Evolutionary conservation across 495 filamentous ascomycete species (phyloP).

Genomic region (Penicillium pulvis): DNA sequence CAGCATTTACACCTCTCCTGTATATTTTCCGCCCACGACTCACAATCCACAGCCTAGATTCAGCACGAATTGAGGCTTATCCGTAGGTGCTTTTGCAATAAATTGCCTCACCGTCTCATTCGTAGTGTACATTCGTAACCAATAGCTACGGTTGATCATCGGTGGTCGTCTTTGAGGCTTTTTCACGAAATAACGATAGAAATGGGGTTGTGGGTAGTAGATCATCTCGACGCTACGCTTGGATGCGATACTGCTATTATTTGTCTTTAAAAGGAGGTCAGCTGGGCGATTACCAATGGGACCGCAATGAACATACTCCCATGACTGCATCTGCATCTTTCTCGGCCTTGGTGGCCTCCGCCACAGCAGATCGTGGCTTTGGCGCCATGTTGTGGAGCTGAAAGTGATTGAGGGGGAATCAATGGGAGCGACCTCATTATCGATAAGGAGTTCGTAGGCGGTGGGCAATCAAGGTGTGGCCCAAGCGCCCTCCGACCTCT

Average conservation of each 20-base stretch:
- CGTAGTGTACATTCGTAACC: constrained; percentile 80
- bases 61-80: constrained; percentile 71
- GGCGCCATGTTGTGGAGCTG: constrained; percentile 12
- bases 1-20: constrained; percentile 22
- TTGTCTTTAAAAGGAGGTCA: constrained; percentile 59
- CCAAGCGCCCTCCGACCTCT: constrained; percentile 38
- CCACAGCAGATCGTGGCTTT: constrained; percentile 21
- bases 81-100: constrained; percentile 53
- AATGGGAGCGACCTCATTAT: constrained; percentile 3
- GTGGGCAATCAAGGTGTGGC: constrained; percentile 46
- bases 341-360: constrained; percentile 34
- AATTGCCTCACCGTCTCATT: constrained; percentile 73
- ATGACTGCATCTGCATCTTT: constrained; percentile 69
- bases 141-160: constrained; percentile 85
- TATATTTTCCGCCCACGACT: constrained; percentile 41
- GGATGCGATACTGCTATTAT: constrained; percentile 86
- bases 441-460: constrained; percentile 29
- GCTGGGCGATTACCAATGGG: background rate
- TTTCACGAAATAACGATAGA: constrained; percentile 83
- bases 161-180: constrained; percentile 80
- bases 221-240: constrained; percentile 86
- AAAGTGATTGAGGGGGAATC: constrained; percentile 2
- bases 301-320: constrained; percentile 46
- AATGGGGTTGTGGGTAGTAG: constrained; percentile 76
- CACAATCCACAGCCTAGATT: constrained; percentile 93